A percentile compares a stretch with the other conserved stretches of the same genome.
phyloP scores from a whole-genome alignment of 2,329 filamentous ascomycete species.

The Xylariaceae sp. region DNA sequence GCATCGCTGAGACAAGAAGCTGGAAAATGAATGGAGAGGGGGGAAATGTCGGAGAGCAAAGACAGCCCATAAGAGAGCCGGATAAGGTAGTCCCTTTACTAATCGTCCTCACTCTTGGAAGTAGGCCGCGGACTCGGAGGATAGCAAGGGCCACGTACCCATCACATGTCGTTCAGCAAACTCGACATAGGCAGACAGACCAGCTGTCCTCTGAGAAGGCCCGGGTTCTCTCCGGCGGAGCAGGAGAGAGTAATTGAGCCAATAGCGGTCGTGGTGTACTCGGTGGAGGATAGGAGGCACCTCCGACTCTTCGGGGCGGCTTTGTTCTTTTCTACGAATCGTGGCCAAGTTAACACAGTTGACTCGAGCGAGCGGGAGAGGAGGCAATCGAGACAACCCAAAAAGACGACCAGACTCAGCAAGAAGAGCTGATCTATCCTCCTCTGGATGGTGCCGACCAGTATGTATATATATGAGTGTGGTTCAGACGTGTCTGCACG shows the following conservation, averaged over 20 bases:
- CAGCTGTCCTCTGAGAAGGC: conserved; percentile 10
- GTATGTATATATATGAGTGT: no score
- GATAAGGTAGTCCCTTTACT: no score
- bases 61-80: no score
- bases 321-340: conserved; percentile 11
- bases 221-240: conserved; percentile 7
- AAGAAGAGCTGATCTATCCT: no score
- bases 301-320: conserved; percentile 8
- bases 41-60: no score
- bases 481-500: conserved; percentile 5
- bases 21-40: no score
- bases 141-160: conserved; percentile 21
- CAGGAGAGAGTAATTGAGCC: conserved; percentile 3
- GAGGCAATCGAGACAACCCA: conserved; percentile 5
- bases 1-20: no score
- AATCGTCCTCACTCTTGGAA: no score
- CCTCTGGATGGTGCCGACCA: no score
- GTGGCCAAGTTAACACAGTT: conserved; percentile 15
- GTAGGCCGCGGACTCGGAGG: no score
- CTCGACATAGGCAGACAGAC: conserved; percentile 13
- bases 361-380: conserved; percentile 5
- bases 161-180: conserved; percentile 22
- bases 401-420: no score
- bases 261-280: conserved; percentile 7
- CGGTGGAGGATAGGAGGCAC: no score